Percentiles rank a stretch among this genome's conserved stretches.
Conservation (phyloP, 805 yeast species). For the Barnettozyma sp. region DNA sequence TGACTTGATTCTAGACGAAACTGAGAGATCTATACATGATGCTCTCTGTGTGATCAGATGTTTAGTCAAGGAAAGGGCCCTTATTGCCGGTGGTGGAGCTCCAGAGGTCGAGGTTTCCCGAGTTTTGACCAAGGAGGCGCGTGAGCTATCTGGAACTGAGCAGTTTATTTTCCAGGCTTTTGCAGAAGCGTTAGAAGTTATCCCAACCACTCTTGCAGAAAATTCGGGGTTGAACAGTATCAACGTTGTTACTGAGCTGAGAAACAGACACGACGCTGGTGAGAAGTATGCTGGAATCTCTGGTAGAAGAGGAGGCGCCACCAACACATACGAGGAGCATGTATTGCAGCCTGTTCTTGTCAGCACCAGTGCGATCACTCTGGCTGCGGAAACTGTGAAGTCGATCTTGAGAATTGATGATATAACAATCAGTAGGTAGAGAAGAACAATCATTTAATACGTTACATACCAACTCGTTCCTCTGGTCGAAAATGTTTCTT, state of each 20-base stretch:
- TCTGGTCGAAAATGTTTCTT: no score
- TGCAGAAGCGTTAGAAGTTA: slow-evolving; percentile 87
- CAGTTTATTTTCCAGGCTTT: slow-evolving; percentile 44
- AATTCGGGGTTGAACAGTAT: slow-evolving; percentile 95
- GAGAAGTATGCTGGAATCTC: slow-evolving; percentile 93
- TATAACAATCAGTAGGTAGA: slow-evolving; percentile 79
- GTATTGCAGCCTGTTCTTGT: slow-evolving; percentile 96
- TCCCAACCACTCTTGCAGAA: slow-evolving; percentile 93
- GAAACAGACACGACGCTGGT: slow-evolving; percentile 86
- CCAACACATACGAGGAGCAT: slow-evolving; percentile 87
- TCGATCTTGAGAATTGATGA: slow-evolving; percentile 95
- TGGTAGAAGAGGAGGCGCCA: slow-evolving; percentile 88
- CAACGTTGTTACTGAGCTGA: slow-evolving; percentile 83
- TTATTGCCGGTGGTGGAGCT: slow-evolving; percentile 99
- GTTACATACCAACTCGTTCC: no score
- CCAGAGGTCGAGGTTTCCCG: slow-evolving; percentile 97
- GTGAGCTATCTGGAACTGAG: slow-evolving; percentile 87
- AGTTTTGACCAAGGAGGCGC: slow-evolving; percentile 89
- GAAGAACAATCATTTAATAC: no score
- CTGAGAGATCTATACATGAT: slow-evolving; percentile 96
- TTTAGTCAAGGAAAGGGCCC: slow-evolving; percentile 78
- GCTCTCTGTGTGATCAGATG: slow-evolving; percentile 89
- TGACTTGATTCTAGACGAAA: slow-evolving; percentile 81
- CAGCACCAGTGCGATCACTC: slow-evolving; percentile 85
- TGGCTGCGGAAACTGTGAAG: slow-evolving; percentile 95